phyloP scores from a whole-genome alignment of 2,329 filamentous ascomycete genomes.

The Orbilia oligospora region DNA sequence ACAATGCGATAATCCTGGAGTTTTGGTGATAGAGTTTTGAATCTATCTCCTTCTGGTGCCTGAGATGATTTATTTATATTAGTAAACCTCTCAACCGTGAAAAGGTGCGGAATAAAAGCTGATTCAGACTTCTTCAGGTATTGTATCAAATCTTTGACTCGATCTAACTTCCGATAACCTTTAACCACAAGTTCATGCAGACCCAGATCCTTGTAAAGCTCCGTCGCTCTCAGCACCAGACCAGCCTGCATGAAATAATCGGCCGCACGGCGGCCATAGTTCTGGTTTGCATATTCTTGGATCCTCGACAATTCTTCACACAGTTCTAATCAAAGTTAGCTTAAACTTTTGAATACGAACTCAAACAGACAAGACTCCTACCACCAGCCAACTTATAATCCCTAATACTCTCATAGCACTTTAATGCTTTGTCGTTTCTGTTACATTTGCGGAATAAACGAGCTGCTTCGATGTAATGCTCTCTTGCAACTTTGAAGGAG shows the following conservation, averaged over 20 bases:
- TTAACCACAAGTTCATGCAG: constrained; percentile 10
- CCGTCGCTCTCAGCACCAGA: neutral
- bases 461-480: constrained; percentile 27
- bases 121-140: constrained; percentile 20
- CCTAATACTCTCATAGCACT: constrained; percentile 38
- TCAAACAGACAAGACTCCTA: neutral
- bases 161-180: constrained; percentile 23
- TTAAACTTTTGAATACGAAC: neutral
- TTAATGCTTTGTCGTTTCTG: constrained; percentile 18
- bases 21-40: constrained; percentile 4
- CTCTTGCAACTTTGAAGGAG: neutral
- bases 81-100: no score
- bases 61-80: neutral
- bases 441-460: constrained; percentile 11
- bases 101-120: neutral
- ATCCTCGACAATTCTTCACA: constrained; percentile 17
- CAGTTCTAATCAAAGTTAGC: constrained; percentile 13
- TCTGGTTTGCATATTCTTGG: neutral
- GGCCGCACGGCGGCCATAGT: constrained; percentile 17
- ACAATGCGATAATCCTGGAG: constrained; percentile 2
- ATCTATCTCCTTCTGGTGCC: neutral
- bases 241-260: constrained; percentile 7
- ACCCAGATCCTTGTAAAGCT: constrained; percentile 14
- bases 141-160: neutral
- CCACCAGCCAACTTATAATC: constrained; percentile 20